Percentiles rank a stretch among this genome's conserved stretches.
Evolutionary conservation across 225 moss, liverwort and hornwort genomes (phyloP).

Genomic region (Pseudoscleropodium purum): DNA sequence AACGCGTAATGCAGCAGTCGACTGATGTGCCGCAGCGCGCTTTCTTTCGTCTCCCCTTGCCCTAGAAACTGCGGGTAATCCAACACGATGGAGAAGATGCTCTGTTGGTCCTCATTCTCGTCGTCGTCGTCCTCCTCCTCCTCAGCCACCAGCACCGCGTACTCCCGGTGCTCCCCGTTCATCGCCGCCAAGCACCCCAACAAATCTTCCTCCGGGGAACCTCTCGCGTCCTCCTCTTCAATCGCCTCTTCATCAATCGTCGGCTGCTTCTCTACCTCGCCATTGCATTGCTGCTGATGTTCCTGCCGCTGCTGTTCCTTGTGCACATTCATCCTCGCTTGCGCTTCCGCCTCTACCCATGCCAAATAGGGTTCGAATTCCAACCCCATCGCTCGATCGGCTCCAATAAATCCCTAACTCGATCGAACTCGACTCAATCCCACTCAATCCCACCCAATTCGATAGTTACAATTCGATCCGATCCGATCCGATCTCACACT

Average conservation of each 20-base stretch:
- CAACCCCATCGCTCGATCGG: slow-evolving; percentile 2
- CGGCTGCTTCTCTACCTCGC: slow-evolving; percentile 11
- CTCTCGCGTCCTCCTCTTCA: neutral
- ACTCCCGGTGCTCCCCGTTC: slow-evolving; percentile 26
- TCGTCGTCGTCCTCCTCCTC: slow-evolving; percentile 27
- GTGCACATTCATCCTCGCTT: neutral
- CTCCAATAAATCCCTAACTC: too few relatives aligned
- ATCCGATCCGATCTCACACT: neutral
- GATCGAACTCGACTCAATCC: neutral
- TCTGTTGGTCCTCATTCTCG: slow-evolving; percentile 17
- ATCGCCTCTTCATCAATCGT: neutral
- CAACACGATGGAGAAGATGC: slow-evolving; percentile 33
- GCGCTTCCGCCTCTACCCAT: slow-evolving; percentile 12
- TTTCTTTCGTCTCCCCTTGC: slow-evolving; percentile 35
- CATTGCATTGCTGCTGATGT: neutral
- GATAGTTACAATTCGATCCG: neutral
- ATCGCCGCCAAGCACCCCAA: slow-evolving; percentile 13
- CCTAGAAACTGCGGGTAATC: slow-evolving; percentile 39
- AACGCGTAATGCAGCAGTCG: slow-evolving; percentile 37
- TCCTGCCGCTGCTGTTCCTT: neutral
- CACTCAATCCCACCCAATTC: neutral
- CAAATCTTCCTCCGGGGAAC: neutral
- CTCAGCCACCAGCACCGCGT: slow-evolving; percentile 36
- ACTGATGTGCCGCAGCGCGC: slow-evolving; percentile 20
- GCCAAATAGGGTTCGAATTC: slow-evolving; percentile 21